phyloP scores from a whole-genome alignment of 1,284 basidiomycete species.

The Ceratobasidium sp. region DNA sequence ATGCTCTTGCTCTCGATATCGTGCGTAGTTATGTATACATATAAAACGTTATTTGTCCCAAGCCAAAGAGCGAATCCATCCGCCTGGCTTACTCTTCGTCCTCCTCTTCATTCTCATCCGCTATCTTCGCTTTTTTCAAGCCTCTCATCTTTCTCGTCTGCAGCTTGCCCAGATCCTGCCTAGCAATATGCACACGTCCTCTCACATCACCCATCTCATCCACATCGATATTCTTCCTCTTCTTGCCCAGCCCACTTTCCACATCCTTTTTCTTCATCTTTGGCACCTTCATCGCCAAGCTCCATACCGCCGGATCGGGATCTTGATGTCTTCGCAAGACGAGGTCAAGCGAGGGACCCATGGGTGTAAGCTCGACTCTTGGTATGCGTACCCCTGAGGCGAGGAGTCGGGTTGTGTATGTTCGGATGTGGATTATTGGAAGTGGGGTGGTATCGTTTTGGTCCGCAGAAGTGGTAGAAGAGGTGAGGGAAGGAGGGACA shows the following conservation, averaged over 20 bases:
- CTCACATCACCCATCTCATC: conserved; percentile 98
- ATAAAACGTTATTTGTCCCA: not conserved
- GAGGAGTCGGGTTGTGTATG: conserved; percentile 83
- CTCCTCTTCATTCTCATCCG: conserved; percentile 52
- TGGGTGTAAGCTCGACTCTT: conserved; percentile 84
- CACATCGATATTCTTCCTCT: conserved; percentile 94
- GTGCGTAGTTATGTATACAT: conserved; percentile 15
- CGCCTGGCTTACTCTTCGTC: conserved; percentile 3
- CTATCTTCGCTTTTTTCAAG: conserved; percentile 63
- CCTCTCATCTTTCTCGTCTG: conserved; percentile 96
- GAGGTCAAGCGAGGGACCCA: conserved; percentile 94
- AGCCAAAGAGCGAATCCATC: no score
- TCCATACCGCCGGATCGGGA: conserved; percentile 83
- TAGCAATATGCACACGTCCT: conserved; percentile 89
- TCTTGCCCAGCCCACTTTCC: conserved; percentile 90
- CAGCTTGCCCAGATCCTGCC: conserved; percentile 88
- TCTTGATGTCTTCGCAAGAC: conserved; percentile 79
- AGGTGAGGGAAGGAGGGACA: conserved; percentile 66
- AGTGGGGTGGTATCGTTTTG: conserved; percentile 76
- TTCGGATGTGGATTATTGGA: conserved; percentile 89
- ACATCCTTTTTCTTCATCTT: conserved; percentile 89
- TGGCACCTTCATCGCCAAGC: conserved; percentile 83
- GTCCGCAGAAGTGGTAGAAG: conserved; percentile 60
- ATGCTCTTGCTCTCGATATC: no score
- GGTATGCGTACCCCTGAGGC: conserved; percentile 84